Percentiles rank a stretch among this genome's conserved stretches.
These are phyloP conservation scores for Ophiocordyceps camponoti-leonardi DNA, from an alignment of 2,329 filamentous ascomycete species.

Conservation along the genomic window DNA sequence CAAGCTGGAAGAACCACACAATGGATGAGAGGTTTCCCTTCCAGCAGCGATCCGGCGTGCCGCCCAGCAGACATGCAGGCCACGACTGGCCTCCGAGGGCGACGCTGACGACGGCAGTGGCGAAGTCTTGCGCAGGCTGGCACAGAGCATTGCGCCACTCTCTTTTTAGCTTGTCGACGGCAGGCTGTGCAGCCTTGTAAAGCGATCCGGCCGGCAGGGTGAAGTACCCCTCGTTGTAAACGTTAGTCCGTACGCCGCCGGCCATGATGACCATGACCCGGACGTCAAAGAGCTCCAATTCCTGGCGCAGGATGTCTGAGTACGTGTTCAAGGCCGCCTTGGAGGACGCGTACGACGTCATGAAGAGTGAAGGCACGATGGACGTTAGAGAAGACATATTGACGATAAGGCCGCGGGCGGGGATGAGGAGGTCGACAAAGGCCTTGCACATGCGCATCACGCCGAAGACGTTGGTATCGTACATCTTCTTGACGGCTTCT, in stretches of 20 bases:
- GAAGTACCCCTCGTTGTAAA: too few species aligned
- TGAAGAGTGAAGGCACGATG: conserved; percentile 33
- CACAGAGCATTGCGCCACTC: conserved; percentile 23
- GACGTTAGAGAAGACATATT: conserved; percentile 36
- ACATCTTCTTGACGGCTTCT: conserved; percentile 33
- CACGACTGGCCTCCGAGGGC: conserved; percentile 20
- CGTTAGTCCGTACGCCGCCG: conserved; percentile 34
- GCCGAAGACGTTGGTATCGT: conserved; percentile 40
- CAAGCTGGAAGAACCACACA: not conserved
- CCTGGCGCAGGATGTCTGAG: conserved; percentile 33
- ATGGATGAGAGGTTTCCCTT: not conserved
- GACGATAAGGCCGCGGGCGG: conserved; percentile 31
- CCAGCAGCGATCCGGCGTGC: conserved; percentile 17
- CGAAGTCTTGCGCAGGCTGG: conserved; percentile 16
- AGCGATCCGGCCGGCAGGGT: conserved; percentile 26
- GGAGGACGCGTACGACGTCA: conserved; percentile 33
- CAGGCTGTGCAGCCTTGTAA: conserved; percentile 25
- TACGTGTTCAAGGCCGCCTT: conserved; percentile 37
- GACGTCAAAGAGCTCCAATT: conserved; percentile 34
- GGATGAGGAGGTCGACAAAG: conserved; percentile 31
- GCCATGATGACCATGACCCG: conserved; percentile 40
- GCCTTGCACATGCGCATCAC: conserved; percentile 37
- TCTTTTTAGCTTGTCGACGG: conserved; percentile 28
- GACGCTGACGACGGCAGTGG: conserved; percentile 21
- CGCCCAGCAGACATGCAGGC: conserved; percentile 14